phyloP scores from a whole-genome alignment of 23 red algal genomes.

The Cyanidiococcus yangmingshanensis region DNA sequence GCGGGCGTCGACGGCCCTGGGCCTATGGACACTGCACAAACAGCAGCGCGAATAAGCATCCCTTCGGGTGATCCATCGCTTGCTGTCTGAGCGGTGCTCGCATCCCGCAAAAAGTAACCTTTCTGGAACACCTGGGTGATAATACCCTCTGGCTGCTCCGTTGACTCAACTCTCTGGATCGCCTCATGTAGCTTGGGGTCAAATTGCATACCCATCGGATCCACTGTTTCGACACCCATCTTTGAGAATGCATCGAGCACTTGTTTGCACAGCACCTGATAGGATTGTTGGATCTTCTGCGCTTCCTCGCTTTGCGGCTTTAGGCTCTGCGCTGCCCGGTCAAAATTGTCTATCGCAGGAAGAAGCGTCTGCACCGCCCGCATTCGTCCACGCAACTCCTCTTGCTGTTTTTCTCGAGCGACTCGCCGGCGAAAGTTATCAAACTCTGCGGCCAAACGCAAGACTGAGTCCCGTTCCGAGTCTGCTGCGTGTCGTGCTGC shows the following conservation, averaged over 20 bases:
- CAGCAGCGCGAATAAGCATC: slow-evolving; percentile 3
- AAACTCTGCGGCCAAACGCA: slow-evolving; percentile 91
- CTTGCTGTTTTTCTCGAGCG: slow-evolving; percentile 44
- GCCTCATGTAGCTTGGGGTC: slow-evolving; percentile 75
- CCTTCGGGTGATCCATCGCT: neutral
- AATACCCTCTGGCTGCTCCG: slow-evolving; percentile 53
- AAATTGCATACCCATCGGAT: slow-evolving; percentile 58
- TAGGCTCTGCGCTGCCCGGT: slow-evolving; percentile 44
- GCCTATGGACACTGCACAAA: neutral
- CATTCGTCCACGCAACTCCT: slow-evolving; percentile 34
- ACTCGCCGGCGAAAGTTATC: slow-evolving; percentile 78
- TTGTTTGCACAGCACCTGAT: slow-evolving; percentile 69
- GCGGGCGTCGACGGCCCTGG: neutral
- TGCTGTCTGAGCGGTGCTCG: neutral
- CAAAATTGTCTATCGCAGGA: slow-evolving; percentile 84
- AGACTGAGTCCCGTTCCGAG: slow-evolving; percentile 55
- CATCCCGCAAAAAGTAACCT: slow-evolving; percentile 31
- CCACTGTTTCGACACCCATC: slow-evolving; percentile 68
- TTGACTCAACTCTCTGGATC: slow-evolving; percentile 53
- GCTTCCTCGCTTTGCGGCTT: slow-evolving; percentile 51
- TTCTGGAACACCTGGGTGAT: slow-evolving; percentile 61
- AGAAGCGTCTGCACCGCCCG: slow-evolving; percentile 53
- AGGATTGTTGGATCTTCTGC: slow-evolving; percentile 43
- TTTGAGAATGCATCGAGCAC: slow-evolving; percentile 50
- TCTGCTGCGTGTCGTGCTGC: slow-evolving; percentile 21